Conservation (phyloP, 2,329 filamentous ascomycete species). For the Trichophyton schoenleinii region DNA sequence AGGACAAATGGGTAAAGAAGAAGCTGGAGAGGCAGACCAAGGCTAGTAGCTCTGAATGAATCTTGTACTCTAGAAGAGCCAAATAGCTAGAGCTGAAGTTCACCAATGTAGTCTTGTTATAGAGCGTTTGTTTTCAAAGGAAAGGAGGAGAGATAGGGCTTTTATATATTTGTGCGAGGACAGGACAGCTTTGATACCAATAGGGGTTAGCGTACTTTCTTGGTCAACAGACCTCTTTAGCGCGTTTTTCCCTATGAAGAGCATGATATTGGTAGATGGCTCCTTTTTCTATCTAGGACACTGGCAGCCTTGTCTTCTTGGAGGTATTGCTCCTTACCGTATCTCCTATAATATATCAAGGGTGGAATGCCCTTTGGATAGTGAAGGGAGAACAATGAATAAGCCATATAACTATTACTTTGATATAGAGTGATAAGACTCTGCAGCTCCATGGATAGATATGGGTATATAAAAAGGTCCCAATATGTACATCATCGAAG, state of each 20-base stretch:
- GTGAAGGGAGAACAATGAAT: background rate
- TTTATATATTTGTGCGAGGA: constrained; percentile 1
- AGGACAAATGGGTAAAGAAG: background rate
- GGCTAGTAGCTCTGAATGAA: background rate
- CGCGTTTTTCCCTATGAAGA: background rate
- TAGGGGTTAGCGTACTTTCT: constrained; percentile 4
- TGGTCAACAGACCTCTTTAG: constrained; percentile 1
- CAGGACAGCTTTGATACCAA: background rate
- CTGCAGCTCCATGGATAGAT: background rate
- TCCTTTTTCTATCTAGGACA: background rate
- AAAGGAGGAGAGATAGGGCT: background rate
- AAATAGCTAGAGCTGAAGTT: background rate
- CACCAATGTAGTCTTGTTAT: background rate
- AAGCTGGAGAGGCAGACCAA: background rate
- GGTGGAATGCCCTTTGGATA: background rate
- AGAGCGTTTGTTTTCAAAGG: background rate
- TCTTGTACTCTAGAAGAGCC: background rate
- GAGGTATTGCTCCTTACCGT: background rate
- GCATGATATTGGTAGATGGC: background rate
- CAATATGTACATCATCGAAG: background rate
- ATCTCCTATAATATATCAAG: background rate
- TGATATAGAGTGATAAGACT: background rate
- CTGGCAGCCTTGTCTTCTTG: background rate
- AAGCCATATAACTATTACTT: background rate
- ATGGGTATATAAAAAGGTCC: background rate